Evolutionary conservation across 257 asterid species (phyloP).

Genomic region (Salvia hispanica): DNA sequence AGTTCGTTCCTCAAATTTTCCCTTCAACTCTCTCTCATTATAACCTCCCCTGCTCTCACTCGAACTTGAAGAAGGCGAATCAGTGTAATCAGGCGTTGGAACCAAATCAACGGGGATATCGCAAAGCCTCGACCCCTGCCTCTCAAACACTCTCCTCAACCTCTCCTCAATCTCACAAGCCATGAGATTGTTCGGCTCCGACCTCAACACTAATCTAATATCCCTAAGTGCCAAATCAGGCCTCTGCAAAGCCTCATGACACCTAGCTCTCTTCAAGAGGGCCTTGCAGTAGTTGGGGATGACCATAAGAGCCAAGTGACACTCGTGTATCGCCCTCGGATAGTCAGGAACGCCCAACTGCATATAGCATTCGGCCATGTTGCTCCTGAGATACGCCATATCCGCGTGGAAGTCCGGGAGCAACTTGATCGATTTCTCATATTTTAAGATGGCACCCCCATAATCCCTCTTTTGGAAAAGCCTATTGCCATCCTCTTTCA

Average conservation of each 20-base stretch:
- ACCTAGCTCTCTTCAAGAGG: constrained; percentile 79
- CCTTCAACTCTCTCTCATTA: constrained; percentile 21
- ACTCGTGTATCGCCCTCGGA: constrained; percentile 78
- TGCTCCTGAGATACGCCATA: constrained; percentile 69
- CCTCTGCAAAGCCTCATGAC: constrained; percentile 76
- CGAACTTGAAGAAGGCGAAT: constrained; percentile 41
- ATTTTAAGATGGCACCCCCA: constrained; percentile 71
- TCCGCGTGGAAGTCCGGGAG: constrained; percentile 78
- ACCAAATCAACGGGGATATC: constrained; percentile 48
- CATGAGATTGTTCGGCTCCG: constrained; percentile 80
- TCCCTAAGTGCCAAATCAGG: constrained; percentile 75
- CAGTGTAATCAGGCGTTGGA: constrained; percentile 53
- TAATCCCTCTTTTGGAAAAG: constrained; percentile 72
- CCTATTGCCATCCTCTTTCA: constrained; percentile 78
- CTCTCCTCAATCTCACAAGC: constrained; percentile 73
- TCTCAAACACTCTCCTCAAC: constrained; percentile 55
- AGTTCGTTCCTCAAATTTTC: constrained; percentile 20
- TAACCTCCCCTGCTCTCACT: constrained; percentile 33
- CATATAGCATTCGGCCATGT: constrained; percentile 86
- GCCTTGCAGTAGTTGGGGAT: constrained; percentile 81
- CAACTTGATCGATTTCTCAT: constrained; percentile 74
- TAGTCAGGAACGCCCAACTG: constrained; percentile 74
- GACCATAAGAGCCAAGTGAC: constrained; percentile 85
- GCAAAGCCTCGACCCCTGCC: constrained; percentile 46
- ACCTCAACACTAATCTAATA: constrained; percentile 52